Evolutionary conservation across 371 early-diverging fungal genomes (phyloP).

Genomic region (Quaeritorhiza haematococci): DNA sequence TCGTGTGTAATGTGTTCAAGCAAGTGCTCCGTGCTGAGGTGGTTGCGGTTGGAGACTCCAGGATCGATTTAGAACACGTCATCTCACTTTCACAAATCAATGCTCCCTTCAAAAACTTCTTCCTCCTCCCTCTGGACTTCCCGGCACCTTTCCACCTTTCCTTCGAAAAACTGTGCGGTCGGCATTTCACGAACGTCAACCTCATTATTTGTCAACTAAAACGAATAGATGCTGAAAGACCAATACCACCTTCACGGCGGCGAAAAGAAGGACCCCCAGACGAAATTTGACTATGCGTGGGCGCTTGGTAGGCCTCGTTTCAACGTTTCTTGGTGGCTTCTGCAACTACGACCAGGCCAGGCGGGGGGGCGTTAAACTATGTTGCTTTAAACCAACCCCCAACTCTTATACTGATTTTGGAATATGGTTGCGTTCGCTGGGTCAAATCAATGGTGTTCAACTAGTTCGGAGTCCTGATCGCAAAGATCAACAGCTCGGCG

Average conservation of each 20-base stretch:
- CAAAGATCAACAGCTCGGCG: conserved; percentile 68
- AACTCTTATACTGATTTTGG: too few species aligned
- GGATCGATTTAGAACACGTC: neutral
- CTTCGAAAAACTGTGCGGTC: neutral
- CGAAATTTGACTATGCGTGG: conserved; percentile 96
- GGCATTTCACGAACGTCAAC: neutral
- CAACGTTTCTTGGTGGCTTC: too few species aligned
- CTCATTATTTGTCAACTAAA: neutral
- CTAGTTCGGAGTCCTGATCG: conserved; percentile 48
- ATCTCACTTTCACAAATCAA: neutral
- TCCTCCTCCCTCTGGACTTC: neutral
- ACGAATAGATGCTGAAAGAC: conserved; percentile 56
- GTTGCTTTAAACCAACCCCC: too few species aligned
- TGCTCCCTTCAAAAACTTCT: conserved; percentile 1
- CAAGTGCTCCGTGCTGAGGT: neutral
- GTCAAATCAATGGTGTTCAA: neutral
- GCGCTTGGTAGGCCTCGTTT: conserved; percentile 58
- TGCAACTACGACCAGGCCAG: too few species aligned
- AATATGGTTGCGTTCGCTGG: neutral
- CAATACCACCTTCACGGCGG: too few species aligned
- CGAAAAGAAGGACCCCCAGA: conserved; percentile 70
- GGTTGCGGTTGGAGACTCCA: neutral
- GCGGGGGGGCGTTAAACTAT: too few species aligned
- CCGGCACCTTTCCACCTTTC: neutral
- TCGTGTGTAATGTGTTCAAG: neutral